phyloP scores from a whole-genome alignment of 495 filamentous ascomycete species.

The Daldinia loculata region DNA sequence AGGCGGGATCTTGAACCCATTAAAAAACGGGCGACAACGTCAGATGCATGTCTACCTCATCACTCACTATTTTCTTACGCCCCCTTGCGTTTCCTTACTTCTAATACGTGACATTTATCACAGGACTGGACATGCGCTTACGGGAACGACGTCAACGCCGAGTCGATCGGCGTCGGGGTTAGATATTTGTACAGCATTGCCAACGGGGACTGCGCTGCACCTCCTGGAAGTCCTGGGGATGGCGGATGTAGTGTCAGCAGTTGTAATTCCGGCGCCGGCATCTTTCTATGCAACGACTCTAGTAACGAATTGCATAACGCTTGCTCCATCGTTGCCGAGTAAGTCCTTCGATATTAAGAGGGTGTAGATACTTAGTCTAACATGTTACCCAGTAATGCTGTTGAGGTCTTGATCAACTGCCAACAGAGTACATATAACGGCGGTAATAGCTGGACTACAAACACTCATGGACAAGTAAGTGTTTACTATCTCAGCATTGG shows the following conservation, averaged over 20 bases:
- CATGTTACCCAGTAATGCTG: constrained; percentile 26
- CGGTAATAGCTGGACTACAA: constrained; percentile 23
- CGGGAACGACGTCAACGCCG: constrained; percentile 28
- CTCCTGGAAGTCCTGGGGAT: constrained; percentile 25
- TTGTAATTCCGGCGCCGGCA: constrained; percentile 31
- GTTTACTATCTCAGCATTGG: not conserved
- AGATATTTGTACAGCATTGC: constrained; percentile 40
- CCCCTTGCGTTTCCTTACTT: not conserved
- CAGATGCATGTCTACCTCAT: constrained; percentile 12
- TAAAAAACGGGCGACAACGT: constrained; percentile 31
- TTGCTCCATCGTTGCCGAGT: constrained; percentile 33
- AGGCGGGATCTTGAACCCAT: constrained; percentile 17
- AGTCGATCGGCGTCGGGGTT: constrained; percentile 25
- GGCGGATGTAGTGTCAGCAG: constrained; percentile 29
- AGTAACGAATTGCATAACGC: constrained; percentile 17
- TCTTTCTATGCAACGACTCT: constrained; percentile 36
- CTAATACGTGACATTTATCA: not conserved
- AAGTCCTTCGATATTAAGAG: not conserved
- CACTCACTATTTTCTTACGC: no score
- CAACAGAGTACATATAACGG: constrained; percentile 29
- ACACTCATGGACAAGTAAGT: constrained; percentile 38
- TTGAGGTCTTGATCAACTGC: constrained; percentile 38
- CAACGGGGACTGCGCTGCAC: constrained; percentile 34
- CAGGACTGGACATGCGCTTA: constrained; percentile 39
- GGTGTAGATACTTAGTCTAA: not conserved